Percentiles rank a stretch among this genome's conserved stretches.
Evolutionary conservation across 768 basidiomycete genomes (phyloP).

Genomic region (Termitomyces sp.): DNA sequence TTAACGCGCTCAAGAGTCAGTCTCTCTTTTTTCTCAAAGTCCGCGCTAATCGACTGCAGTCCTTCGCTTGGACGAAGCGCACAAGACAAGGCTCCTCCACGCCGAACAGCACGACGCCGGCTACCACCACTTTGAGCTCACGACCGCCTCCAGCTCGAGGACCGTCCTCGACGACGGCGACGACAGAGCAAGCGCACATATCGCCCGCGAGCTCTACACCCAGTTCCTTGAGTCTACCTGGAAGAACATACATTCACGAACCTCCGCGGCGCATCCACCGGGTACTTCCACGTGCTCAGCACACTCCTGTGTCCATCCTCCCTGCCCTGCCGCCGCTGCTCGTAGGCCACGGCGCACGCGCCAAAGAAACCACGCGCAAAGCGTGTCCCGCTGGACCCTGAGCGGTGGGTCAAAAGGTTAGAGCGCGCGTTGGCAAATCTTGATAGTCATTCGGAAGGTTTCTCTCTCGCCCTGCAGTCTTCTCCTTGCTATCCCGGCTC

Average conservation of each 20-base stretch:
- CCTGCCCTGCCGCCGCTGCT: too few relatives aligned
- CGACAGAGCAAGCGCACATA: conserved; percentile 27
- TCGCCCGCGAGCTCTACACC: conserved; percentile 80
- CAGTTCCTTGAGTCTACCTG: too few relatives aligned
- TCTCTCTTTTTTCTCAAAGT: conserved; percentile 11
- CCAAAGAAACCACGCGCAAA: conserved; percentile 51
- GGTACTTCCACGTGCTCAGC: conserved; percentile 61
- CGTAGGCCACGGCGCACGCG: background rate
- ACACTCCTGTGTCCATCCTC: conserved; percentile 38
- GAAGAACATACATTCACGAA: conserved; percentile 86
- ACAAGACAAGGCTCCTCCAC: conserved; percentile 83
- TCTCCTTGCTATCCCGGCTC: too few relatives aligned
- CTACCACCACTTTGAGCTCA: conserved; percentile 53
- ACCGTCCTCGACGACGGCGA: conserved; percentile 30
- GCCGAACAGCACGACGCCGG: conserved; percentile 66
- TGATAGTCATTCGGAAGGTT: too few relatives aligned
- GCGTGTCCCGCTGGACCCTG: conserved; percentile 78
- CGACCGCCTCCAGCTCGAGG: conserved; percentile 74
- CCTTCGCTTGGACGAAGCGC: conserved; percentile 64
- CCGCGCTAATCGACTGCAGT: conserved; percentile 37
- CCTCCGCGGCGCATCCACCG: conserved; percentile 67
- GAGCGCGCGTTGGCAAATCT: too few relatives aligned
- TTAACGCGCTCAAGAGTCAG: conserved; percentile 83
- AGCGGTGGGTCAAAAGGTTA: conserved; percentile 74
- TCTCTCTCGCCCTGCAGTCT: too few relatives aligned